These are phyloP conservation scores for Lachancea sp. DNA, from an alignment of 805 yeast species.

Conservation along the genomic window DNA sequence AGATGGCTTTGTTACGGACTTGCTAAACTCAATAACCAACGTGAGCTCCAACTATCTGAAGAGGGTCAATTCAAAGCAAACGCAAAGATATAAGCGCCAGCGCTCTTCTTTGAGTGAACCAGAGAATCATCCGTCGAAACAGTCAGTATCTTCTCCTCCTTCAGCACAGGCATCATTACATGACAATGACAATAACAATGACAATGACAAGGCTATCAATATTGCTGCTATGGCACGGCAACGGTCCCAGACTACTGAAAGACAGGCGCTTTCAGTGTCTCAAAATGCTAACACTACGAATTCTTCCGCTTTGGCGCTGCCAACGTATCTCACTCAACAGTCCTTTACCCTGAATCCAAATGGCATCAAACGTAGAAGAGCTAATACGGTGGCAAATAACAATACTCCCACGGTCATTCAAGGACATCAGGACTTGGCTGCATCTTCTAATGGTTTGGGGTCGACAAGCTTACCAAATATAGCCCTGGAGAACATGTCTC, in stretches of 20 bases:
- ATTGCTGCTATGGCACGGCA: neutral
- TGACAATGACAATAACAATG: neutral
- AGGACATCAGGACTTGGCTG: neutral
- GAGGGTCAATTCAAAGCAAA: slow-evolving; percentile 11
- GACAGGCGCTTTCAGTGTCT: neutral
- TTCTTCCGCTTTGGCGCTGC: neutral
- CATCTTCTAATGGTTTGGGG: slow-evolving; percentile 4
- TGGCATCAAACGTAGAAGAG: slow-evolving; percentile 27
- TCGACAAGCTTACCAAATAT: slow-evolving; percentile 19
- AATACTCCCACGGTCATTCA: neutral
- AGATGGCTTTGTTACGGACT: slow-evolving; percentile 23
- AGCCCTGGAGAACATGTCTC: slow-evolving; percentile 13
- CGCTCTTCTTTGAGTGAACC: slow-evolving; percentile 5
- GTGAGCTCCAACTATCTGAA: slow-evolving; percentile 25
- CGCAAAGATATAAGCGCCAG: slow-evolving; percentile 9
- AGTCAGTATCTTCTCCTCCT: neutral
- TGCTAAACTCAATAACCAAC: slow-evolving; percentile 27
- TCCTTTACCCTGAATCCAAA: slow-evolving; percentile 29
- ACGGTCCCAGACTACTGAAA: neutral
- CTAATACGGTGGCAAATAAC: slow-evolving; percentile 3
- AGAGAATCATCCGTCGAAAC: neutral
- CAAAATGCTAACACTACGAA: neutral
- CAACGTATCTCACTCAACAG: slow-evolving; percentile 5
- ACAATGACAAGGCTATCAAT: no score
- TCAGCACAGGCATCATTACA: neutral